Evolutionary conservation across 352 stramenopile species (phyloP).

Genomic region (Phytophthora cajani): DNA sequence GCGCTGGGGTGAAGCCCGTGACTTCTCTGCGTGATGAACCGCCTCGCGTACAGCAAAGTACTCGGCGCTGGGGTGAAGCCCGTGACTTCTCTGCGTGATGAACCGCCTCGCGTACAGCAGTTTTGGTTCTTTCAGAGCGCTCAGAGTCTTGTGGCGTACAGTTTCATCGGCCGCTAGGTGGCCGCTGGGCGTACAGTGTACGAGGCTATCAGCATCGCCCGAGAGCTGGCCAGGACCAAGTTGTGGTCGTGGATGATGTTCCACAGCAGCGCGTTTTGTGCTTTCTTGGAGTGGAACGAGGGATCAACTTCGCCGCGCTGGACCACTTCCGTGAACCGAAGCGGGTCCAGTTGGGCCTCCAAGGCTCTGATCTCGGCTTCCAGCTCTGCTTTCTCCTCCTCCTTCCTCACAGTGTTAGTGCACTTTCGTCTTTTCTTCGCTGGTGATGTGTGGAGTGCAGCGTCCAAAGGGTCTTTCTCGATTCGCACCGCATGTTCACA

Average conservation of each 20-base stretch:
- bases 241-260: background rate
- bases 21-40: constrained; percentile 48
- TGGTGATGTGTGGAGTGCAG: no score
- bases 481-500: background rate
- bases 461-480: background rate
- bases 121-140: constrained; percentile 41
- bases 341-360: background rate
- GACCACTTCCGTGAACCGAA: background rate
- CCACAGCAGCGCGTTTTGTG: background rate
- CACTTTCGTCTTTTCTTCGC: background rate
- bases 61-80: constrained; percentile 35
- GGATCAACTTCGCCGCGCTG: background rate
- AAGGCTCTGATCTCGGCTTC: background rate
- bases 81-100: constrained; percentile 45
- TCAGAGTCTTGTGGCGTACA: constrained; percentile 29
- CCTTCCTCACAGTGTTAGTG: background rate
- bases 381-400: background rate
- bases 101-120: constrained; percentile 45
- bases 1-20: constrained; percentile 41
- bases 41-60: constrained; percentile 42
- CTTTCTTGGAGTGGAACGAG: background rate
- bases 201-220: constrained; percentile 12
- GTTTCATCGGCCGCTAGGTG: constrained; percentile 31
- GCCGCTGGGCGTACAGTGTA: constrained; percentile 32
- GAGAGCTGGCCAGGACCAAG: background rate